These are phyloP conservation scores for Condylostoma magnum DNA, from an alignment of 169 alveolate genomes.

Conservation along the genomic window DNA sequence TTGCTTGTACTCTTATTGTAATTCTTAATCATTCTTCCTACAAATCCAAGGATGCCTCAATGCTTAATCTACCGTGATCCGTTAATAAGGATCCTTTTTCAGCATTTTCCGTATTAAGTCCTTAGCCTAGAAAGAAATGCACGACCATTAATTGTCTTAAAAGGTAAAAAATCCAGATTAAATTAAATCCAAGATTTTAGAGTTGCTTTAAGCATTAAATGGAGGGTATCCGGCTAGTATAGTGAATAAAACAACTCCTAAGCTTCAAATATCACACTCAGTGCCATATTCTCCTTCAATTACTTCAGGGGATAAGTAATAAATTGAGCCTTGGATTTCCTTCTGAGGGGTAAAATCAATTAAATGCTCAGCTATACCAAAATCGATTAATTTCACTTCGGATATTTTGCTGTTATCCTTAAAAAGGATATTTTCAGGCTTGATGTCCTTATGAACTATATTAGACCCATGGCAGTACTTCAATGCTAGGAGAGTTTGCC, in stretches of 20 bases:
- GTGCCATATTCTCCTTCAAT: slow-evolving; percentile 3
- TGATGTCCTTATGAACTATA: slow-evolving; percentile 72
- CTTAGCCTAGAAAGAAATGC: too few species aligned
- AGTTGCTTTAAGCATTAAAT: slow-evolving; percentile 4
- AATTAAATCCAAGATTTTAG: too few species aligned
- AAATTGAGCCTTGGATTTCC: too few species aligned
- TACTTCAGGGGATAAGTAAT: slow-evolving; percentile 32
- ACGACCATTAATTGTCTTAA: too few species aligned
- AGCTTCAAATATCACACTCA: slow-evolving; percentile 27
- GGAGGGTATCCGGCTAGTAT: slow-evolving; percentile 20
- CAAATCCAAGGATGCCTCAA: too few species aligned
- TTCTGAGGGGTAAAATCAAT: too few species aligned
- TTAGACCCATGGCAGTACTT: slow-evolving; percentile 65
- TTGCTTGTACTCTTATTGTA: too few species aligned
- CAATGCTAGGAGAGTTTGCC: slow-evolving; percentile 60
- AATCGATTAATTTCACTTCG: slow-evolving; percentile 38
- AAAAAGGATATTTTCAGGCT: slow-evolving; percentile 62
- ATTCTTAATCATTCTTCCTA: too few species aligned
- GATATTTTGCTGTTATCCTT: neutral
- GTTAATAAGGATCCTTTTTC: too few species aligned
- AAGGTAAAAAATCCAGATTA: too few species aligned
- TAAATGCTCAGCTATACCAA: slow-evolving; percentile 49
- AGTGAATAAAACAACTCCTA: slow-evolving; percentile 13
- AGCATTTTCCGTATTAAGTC: too few species aligned
- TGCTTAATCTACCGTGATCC: too few species aligned